Percentiles rank a stretch among this genome's conserved stretches.
phyloP scores from a whole-genome alignment of 352 stramenopile species.

The Halophytophthora polymorphica region DNA sequence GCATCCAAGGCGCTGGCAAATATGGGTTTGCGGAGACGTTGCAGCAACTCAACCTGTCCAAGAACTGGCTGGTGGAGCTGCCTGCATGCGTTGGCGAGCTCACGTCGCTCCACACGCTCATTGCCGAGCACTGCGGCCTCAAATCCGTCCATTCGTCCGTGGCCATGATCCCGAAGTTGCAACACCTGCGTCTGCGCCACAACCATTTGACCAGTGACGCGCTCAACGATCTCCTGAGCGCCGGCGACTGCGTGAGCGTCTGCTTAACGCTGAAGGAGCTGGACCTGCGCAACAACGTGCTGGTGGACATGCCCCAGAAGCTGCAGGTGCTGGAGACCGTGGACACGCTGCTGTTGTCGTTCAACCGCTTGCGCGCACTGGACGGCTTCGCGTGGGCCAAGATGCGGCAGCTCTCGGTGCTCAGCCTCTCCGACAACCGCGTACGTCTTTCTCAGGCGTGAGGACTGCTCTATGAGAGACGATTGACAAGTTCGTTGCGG shows the following conservation, averaged over 20 bases:
- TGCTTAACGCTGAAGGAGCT: slow-evolving; percentile 59
- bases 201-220: slow-evolving; percentile 61
- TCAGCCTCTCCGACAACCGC: slow-evolving; percentile 68
- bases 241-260: slow-evolving; percentile 22
- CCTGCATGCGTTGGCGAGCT: slow-evolving; percentile 49
- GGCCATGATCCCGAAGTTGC: slow-evolving; percentile 43
- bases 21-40: slow-evolving; percentile 54
- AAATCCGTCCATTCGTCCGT: slow-evolving; percentile 52
- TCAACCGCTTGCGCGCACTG: slow-evolving; percentile 55
- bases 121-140: slow-evolving; percentile 64
- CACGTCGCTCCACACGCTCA: slow-evolving; percentile 55
- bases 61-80: slow-evolving; percentile 54
- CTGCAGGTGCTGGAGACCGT: slow-evolving; percentile 44
- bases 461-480: slow-evolving; percentile 1
- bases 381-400: slow-evolving; percentile 55
- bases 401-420: slow-evolving; percentile 60
- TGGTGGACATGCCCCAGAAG: slow-evolving; percentile 44
- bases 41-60: slow-evolving; percentile 65
- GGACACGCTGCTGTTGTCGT: slow-evolving; percentile 69
- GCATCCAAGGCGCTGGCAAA: slow-evolving; percentile 37
- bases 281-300: slow-evolving; percentile 67
- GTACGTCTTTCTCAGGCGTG: slow-evolving; percentile 23
- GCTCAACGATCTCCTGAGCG: slow-evolving; percentile 40
- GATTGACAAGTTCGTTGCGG: not conserved
- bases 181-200: slow-evolving; percentile 67